A percentile compares a stretch with the other conserved stretches of the same genome.
Evolutionary conservation across 2,329 filamentous ascomycete genomes (phyloP).

Genomic region (Ambrosiella cleistominuta): DNA sequence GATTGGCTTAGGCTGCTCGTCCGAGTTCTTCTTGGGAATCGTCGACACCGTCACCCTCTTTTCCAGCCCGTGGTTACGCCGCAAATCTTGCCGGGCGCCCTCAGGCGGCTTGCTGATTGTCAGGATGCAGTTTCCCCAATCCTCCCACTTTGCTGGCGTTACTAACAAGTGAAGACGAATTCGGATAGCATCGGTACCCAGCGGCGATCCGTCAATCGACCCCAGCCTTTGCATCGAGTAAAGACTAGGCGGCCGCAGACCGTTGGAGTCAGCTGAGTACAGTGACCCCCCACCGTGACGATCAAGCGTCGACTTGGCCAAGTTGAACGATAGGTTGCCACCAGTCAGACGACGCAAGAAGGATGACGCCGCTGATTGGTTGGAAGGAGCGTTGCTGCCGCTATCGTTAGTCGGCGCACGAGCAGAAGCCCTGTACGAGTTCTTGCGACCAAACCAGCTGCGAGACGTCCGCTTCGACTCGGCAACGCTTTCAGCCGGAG

Average conservation of each 20-base stretch:
- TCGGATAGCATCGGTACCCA: constrained; percentile 63
- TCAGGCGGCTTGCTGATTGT: constrained; percentile 63
- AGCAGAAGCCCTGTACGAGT: constrained; percentile 45
- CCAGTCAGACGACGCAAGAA: constrained; percentile 65
- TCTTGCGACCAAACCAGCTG: constrained; percentile 45
- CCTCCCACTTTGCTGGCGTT: constrained; percentile 66
- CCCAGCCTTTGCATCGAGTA: constrained; percentile 20
- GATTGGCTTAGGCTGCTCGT: constrained; percentile 40
- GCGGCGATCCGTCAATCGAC: constrained; percentile 31
- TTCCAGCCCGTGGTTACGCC: constrained; percentile 49
- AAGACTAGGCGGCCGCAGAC: constrained; percentile 40
- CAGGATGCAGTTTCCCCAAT: constrained; percentile 69
- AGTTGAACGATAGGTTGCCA: constrained; percentile 58
- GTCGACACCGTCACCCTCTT: constrained; percentile 70
- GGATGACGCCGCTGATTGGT: constrained; percentile 50
- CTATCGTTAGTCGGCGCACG: constrained; percentile 53
- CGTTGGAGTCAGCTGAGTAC: constrained; percentile 40
- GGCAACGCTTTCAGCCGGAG: not conserved
- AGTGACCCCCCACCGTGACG: constrained; percentile 38
- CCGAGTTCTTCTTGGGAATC: constrained; percentile 41
- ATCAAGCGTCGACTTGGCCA: constrained; percentile 60
- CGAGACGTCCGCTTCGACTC: constrained; percentile 23
- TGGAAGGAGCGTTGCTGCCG: constrained; percentile 43
- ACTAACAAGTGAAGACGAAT: constrained; percentile 74
- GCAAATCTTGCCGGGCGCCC: constrained; percentile 39